Conservation (phyloP, 2,329 filamentous ascomycete species). For the Diplodia intermedia region DNA sequence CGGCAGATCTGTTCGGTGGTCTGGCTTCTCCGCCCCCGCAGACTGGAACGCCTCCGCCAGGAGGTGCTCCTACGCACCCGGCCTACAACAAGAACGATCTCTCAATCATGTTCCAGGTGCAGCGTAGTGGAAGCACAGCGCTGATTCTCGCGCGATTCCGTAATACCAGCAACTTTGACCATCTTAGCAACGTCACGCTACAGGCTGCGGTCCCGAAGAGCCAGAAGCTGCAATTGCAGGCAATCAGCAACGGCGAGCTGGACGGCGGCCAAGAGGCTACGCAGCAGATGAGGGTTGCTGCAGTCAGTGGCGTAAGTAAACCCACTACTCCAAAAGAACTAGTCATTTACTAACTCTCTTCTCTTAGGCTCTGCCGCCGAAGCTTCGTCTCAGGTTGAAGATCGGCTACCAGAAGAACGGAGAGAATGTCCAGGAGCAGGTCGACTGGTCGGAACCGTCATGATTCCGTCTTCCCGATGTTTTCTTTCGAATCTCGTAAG, state of each 20-base stretch:
- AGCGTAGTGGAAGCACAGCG: slow-evolving; percentile 79
- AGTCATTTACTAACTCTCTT: slow-evolving; percentile 20
- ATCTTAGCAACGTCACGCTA: slow-evolving; percentile 77
- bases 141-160: slow-evolving; percentile 85
- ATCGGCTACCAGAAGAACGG: slow-evolving; percentile 78
- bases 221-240: slow-evolving; percentile 90
- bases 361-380: slow-evolving; percentile 65
- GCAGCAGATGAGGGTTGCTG: slow-evolving; percentile 83
- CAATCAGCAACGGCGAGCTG: slow-evolving; percentile 82
- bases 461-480: not conserved
- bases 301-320: slow-evolving; percentile 85
- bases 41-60: slow-evolving; percentile 48
- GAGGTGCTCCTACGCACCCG: slow-evolving; percentile 62
- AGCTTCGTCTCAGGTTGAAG: slow-evolving; percentile 81
- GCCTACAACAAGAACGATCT: slow-evolving; percentile 90
- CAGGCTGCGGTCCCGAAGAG: slow-evolving; percentile 97
- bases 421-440: slow-evolving; percentile 82
- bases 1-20: slow-evolving; percentile 53
- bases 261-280: slow-evolving; percentile 80
- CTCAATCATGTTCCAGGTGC: slow-evolving; percentile 79
- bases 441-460: slow-evolving; percentile 89
- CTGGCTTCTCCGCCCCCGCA: slow-evolving; percentile 57
- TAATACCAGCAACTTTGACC: slow-evolving; percentile 71
- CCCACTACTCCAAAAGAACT: not conserved
- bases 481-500: slow-evolving; percentile 11